Evolutionary conservation across 1,284 basidiomycete genomes (phyloP), one percentile per base, ranked within the genome.

Genomic region (Microbotryum saponariae): DNA sequence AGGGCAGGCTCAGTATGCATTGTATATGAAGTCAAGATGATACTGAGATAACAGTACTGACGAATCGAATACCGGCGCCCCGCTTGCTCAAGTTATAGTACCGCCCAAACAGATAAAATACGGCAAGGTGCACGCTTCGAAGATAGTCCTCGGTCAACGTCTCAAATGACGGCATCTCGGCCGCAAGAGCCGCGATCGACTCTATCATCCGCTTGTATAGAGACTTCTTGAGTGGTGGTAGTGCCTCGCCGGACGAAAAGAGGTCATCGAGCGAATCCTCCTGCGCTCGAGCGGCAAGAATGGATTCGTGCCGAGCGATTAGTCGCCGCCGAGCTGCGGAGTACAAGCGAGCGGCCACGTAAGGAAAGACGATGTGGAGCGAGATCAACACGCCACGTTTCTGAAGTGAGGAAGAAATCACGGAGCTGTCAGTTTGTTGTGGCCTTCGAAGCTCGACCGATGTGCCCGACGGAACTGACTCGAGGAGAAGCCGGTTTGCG

Each of bases 81-180:
- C 77, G 70, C 58, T 78, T 77, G 37, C 74, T 73, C 10, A 74
- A 55, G 48, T 63, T 65, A 58, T 77, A 77, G 66, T 77, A 78
- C 21, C 65, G 66, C 1, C 77, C 76, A 16, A 72, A 73, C 23
- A 78, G 62, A 66, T 77, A 78, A 60, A 78, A 78, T 27, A 77
- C 54, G 56, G 76, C 74, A 29, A 78, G 67, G 60, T 78, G 76
- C 0, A 76, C 70, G 8, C 74, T 70, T 14, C 71, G 66, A 4
- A 75, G 54, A 57, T 76, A 74, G 21, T 73, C 68, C 20, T 71
- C 68, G 21, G 73, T 69, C 10, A 76, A 49, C 10, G 65, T 64
- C 33, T 75, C 74, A 50, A 75, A 67, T 23, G 70, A 60, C 6
- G 75, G 76, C 33, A 74, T 44, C 16, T 67, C 65, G 31, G 50